A percentile compares a stretch with the other conserved stretches of the same genome.
phyloP scores from a whole-genome alignment of 352 stramenopile species.

The Vaucheria bursata region DNA sequence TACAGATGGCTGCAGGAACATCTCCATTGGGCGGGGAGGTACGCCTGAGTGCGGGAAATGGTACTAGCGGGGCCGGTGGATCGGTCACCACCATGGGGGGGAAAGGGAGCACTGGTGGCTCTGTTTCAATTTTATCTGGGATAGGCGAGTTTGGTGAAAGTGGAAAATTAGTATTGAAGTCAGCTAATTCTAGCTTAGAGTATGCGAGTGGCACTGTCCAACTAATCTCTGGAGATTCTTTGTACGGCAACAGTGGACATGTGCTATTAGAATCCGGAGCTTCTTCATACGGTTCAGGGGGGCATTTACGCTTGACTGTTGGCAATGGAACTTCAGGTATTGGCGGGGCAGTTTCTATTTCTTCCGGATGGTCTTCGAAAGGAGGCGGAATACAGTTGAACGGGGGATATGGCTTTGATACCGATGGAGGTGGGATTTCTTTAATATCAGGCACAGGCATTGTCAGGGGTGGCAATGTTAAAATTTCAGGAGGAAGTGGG shows the following conservation, averaged over 20 bases:
- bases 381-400: neutral
- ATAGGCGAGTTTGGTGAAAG: too few species aligned
- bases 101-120: too few species aligned
- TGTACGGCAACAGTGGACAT: neutral
- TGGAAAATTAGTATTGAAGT: too few species aligned
- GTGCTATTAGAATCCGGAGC: neutral
- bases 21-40: too few species aligned
- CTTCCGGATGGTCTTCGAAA: neutral
- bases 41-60: neutral
- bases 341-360: neutral
- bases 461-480: too few species aligned
- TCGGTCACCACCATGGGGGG: too few species aligned
- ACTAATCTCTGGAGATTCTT: neutral
- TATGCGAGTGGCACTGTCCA: too few species aligned
- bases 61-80: slow-evolving; percentile 9
- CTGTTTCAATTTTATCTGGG: too few species aligned
- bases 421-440: neutral
- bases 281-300: neutral
- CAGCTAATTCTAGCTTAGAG: too few species aligned
- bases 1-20: too few species aligned
- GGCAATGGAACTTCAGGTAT: neutral
- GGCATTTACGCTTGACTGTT: neutral
- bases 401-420: neutral
- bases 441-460: neutral
- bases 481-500: too few species aligned